Percentiles rank a stretch among this genome's conserved stretches.
These are phyloP conservation scores for Triadica sebifera DNA, from an alignment of 345 rosid genomes.

Conservation along the genomic window DNA sequence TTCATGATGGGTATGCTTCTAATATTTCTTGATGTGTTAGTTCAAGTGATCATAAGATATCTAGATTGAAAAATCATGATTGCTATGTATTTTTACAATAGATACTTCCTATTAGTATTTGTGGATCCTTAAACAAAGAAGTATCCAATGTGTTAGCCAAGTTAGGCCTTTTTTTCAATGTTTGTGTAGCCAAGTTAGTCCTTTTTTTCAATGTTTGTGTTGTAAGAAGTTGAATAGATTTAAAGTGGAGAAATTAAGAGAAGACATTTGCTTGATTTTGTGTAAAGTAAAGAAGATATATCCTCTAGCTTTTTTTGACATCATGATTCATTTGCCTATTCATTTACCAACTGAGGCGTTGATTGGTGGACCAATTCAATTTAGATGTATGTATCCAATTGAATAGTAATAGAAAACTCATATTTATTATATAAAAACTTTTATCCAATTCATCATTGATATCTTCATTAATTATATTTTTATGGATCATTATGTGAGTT, in stretches of 20 bases:
- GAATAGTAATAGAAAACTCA: not conserved
- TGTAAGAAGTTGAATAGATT: too few species aligned
- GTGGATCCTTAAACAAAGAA: not conserved
- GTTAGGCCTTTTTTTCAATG: not conserved
- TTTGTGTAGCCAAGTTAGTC: not conserved
- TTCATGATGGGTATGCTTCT: not conserved
- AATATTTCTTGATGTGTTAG: not conserved
- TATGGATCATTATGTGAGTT: not conserved
- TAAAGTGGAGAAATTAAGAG: too few species aligned
- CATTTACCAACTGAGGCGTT: not conserved
- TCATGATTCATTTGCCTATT: not conserved
- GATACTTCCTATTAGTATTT: not conserved
- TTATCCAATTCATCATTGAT: not conserved
- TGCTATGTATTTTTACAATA: not conserved
- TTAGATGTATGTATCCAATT: not conserved
- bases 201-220: too few species aligned
- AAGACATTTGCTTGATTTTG: too few species aligned
- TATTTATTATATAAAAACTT: not conserved
- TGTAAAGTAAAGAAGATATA: not conserved
- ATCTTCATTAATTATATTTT: too few species aligned
- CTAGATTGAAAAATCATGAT: not conserved
- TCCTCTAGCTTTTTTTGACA: not conserved
- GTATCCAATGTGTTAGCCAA: not conserved
- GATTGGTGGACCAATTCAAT: not conserved
- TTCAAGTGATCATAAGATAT: not conserved